These are phyloP conservation scores for Trichoderma lentiforme DNA, from an alignment of 2,329 filamentous ascomycete species.

Conservation along the genomic window DNA sequence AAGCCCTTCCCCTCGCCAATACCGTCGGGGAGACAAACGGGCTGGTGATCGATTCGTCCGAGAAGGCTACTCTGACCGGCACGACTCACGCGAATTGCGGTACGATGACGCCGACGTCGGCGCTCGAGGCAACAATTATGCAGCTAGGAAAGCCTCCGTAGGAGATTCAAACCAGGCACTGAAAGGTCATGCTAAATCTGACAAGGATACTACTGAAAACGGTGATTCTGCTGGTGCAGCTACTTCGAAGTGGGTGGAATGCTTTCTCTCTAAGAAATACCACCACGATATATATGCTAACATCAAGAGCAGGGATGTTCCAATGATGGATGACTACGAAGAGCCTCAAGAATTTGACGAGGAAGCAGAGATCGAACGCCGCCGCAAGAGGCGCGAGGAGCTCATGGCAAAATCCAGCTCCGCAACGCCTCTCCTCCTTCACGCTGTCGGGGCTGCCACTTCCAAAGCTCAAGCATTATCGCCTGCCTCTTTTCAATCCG, in stretches of 20 bases:
- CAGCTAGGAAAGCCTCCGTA: slow-evolving; percentile 61
- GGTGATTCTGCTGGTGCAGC: background rate
- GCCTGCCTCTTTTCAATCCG: slow-evolving; percentile 49
- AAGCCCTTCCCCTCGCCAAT: slow-evolving; percentile 48
- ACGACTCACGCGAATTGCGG: slow-evolving; percentile 30
- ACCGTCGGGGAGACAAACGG: slow-evolving; percentile 37
- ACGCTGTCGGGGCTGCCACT: slow-evolving; percentile 64
- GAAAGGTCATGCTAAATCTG: slow-evolving; percentile 66
- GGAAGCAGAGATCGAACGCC: slow-evolving; percentile 78
- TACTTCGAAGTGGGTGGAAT: background rate
- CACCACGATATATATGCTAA: slow-evolving; percentile 19
- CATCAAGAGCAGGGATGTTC: slow-evolving; percentile 11
- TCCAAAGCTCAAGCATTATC: slow-evolving; percentile 51
- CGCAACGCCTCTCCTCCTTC: slow-evolving; percentile 69
- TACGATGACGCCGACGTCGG: slow-evolving; percentile 43
- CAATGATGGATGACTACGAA: slow-evolving; percentile 40
- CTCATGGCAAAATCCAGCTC: slow-evolving; percentile 79
- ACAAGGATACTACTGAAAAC: slow-evolving; percentile 41
- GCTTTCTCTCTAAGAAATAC: background rate
- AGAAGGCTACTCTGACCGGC: slow-evolving; percentile 29
- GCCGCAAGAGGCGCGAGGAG: slow-evolving; percentile 78
- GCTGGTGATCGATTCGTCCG: slow-evolving; percentile 34
- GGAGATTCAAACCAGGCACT: slow-evolving; percentile 55
- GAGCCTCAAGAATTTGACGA: slow-evolving; percentile 68
- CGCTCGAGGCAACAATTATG: slow-evolving; percentile 49